These are phyloP conservation scores for Xylaria palmicola DNA, from an alignment of 495 filamentous ascomycete genomes.

Conservation along the genomic window DNA sequence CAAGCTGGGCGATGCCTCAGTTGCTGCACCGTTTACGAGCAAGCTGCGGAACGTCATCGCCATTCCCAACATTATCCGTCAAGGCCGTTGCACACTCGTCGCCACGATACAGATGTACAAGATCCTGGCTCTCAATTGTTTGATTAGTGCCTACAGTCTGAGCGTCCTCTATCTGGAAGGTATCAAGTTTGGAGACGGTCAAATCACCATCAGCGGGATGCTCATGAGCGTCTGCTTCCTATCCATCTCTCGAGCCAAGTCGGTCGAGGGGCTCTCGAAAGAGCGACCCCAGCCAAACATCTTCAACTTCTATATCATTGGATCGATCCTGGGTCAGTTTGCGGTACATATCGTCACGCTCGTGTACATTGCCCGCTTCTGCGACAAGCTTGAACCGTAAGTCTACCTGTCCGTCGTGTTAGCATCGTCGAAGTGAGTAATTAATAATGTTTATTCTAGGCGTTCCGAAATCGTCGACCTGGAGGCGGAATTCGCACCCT, in stretches of 20 bases:
- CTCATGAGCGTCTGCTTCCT: conserved; percentile 99
- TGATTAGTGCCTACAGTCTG: conserved; percentile 97
- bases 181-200: conserved; percentile 98
- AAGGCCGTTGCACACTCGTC: conserved; percentile 94
- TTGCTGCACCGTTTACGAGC: conserved; percentile 95
- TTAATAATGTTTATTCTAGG: conserved; percentile 37
- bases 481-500: conserved; percentile 92
- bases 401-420: conserved; percentile 30
- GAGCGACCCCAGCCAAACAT: conserved; percentile 98
- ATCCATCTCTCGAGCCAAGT: conserved; percentile 91
- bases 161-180: conserved; percentile 96
- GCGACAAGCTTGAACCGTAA: conserved; percentile 79
- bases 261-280: conserved; percentile 92
- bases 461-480: conserved; percentile 76
- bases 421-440: conserved; percentile 24
- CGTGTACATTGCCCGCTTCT: conserved; percentile 90
- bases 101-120: conserved; percentile 99
- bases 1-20: conserved; percentile 96
- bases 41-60: conserved; percentile 97
- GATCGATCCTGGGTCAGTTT: conserved; percentile 95
- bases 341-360: conserved; percentile 92
- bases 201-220: conserved; percentile 99
- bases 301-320: conserved; percentile 98
- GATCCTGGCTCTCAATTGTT: conserved; percentile 95
- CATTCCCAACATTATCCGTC: conserved; percentile 96